These are phyloP conservation scores for Melampsora larici-populina DNA, from an alignment of 1,284 basidiomycete species.

Conservation along the genomic window DNA sequence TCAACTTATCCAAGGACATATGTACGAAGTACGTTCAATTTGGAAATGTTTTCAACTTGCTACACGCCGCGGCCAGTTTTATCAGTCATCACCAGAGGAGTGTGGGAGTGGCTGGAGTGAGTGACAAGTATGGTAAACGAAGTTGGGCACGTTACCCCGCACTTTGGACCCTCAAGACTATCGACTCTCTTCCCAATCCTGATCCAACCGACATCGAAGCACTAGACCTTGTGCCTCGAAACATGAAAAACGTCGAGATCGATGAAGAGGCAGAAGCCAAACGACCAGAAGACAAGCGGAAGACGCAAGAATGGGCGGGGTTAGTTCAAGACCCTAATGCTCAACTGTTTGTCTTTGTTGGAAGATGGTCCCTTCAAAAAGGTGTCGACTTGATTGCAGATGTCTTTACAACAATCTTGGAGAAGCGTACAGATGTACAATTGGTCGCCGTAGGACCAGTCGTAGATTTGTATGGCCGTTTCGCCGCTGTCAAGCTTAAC, in stretches of 20 bases:
- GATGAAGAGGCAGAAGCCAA: constrained; percentile 78
- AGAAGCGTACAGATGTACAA: constrained; percentile 79
- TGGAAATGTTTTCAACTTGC: constrained; percentile 89
- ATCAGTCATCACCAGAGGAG: constrained; percentile 88
- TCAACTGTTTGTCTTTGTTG: constrained; percentile 88
- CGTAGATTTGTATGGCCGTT: constrained; percentile 87
- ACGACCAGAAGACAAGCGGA: constrained; percentile 79
- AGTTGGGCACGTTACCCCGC: constrained; percentile 92
- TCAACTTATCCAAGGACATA: constrained; percentile 89
- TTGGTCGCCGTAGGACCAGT: constrained; percentile 84
- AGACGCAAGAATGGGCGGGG: constrained; percentile 88
- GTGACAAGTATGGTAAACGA: constrained; percentile 91
- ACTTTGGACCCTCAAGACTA: constrained; percentile 87
- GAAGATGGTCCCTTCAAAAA: constrained; percentile 94
- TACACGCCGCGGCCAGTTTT: constrained; percentile 84
- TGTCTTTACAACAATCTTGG: constrained; percentile 80
- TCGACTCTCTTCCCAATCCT: constrained; percentile 87
- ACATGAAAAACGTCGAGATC: constrained; percentile 69
- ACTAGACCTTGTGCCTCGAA: constrained; percentile 71
- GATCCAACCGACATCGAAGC: constrained; percentile 79
- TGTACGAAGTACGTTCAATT: constrained; percentile 94
- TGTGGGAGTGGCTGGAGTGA: constrained; percentile 86
- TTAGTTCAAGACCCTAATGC: constrained; percentile 82
- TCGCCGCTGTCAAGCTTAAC: constrained; percentile 84
- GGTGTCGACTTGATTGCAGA: constrained; percentile 84